Base-by-base conservation (phyloP, 331 rosid species). In the Arachis monticola region DNA sequence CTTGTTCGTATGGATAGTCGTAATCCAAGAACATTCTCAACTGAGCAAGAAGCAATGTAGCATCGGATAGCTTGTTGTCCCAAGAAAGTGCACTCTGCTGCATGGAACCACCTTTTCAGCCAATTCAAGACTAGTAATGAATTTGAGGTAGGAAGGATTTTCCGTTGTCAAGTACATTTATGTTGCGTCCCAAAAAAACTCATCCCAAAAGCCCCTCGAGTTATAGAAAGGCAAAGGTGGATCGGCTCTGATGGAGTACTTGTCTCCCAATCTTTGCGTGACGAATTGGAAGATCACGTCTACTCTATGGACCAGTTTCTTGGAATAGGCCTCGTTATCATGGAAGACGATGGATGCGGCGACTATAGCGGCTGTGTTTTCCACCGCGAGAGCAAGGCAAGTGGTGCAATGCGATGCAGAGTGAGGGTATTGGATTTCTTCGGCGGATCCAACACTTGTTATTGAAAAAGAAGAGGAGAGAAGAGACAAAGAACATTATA, bases 41-140 rank as follows among this genome's bases (percentile, higher is more conserved):
- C 0, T 72, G 74, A 4, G 45, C 58, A 5, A 72, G 78, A 66
- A 79, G 79, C 47, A 78, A 31, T 3, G 42, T 17, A 64, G 69
- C 69, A 35, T 69, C 78, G 22, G 78, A 69, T 57, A 73, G 72
- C 76, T 80, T 80, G 59, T 80, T 80, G 52, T 80, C 79, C 83
- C 76, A 74, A 58, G 47, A 74, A 51, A 80, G 22, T 5, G 52
- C 76, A 27, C 11, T 61, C 30, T 41, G 13, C 52, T 14, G 5
- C 5, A 11, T 52, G 32, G 52, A 60, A 2, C 6, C 12, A 42
- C 11, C 66, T 0, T 31, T 62, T 48, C 10, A 4, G 27, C 68
- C 9, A 64, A 30, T 8, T 46, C 57, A 7, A 55, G 74, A 51
- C 48, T 73, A 35, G 78, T 64, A 51, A 57, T 53, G 66, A 79